Base-by-base conservation (phyloP, 2,329 filamentous ascomycete genomes). In the Monosporascus sp. region DNA sequence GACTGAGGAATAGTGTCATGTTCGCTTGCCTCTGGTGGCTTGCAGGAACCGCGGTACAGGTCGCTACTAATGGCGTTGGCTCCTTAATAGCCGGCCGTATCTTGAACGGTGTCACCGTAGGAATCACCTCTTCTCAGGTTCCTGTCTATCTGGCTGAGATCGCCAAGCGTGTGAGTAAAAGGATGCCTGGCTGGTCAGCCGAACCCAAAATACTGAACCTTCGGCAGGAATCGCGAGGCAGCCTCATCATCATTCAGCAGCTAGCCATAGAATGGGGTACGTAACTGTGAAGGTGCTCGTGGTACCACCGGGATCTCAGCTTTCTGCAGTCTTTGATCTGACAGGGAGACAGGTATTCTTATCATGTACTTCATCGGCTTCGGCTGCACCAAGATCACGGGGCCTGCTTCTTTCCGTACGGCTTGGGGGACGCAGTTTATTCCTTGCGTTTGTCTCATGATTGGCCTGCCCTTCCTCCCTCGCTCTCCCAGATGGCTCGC, bases 281-380 rank as follows among this genome's bases (percentile, higher is more conserved):
- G 31, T 35, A 35, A 14, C 31, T 14, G 31, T 14, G 31, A 35
- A 35, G 9, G 31, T 35, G 9, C 31, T 35, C 31, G 31, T 35
- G 31, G 31, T 35, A 14, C 31, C 27, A 35, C 31, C 9, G 31
- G 31, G 9, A 14, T 14, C 31, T 35, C 31, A 35, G 31, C 31
- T 35, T 11, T 35, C 31, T 35, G 31, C 31, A 35, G 31, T 14
- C 31, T 5, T 35, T 35, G 3, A 14, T 35, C 31, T 35, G 9
- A 35, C 31, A 11, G 31, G 9, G 11, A 35, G 31, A 35, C 9
- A 35, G 31, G 31, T 5, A 87, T 87, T 58, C 65, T 87, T 54
- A 84, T 87, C 70, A 87, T 87, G 82, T 88, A 86, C 73, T 85
- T 84, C 65, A 80, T 88, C 67, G 79, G 79, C 22, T 80, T 85